Base-by-base conservation (phyloP, 1,284 basidiomycete species). In the Taiwanofungus camphoratus region DNA sequence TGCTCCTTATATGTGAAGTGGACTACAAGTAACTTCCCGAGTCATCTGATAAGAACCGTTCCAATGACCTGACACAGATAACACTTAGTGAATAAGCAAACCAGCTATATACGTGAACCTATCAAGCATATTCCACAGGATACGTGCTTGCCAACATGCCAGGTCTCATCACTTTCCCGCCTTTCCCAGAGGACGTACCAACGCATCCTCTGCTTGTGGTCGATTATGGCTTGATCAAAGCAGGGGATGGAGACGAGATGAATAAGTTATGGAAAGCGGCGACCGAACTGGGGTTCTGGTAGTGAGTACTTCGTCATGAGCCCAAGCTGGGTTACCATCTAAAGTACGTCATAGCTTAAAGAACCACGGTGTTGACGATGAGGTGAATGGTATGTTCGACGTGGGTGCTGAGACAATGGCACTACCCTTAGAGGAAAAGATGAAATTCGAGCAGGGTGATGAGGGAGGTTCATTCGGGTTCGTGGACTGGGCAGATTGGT, bases 371-470 rank as follows among this genome's bases (percentile, higher is more conserved):
- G 67, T 64, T 9, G 69, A 73, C 15, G 57, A 69, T 9, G 66
- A 72, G 43, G 74, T 70, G 1, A 60, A 68, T 31, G 59, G 53
- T 1, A 79, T 82, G 76, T 83, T 81, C 43, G 68, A 70, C 2
- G 68, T 81, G 59, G 78, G 76, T 3, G 63, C 63, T 4, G 70
- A 73, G 46, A 75, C 71, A 0, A 74, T 83, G 68, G 62, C 63
- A 2, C 60, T 83, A 0, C 75, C 81, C 0, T 41, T 75, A n/a
- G 73, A 76, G 26, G 79, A 83, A 53, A 78, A 79, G 56, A 59
- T 80, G 64, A 67, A 69, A 40, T 82, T 66, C 50, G 79, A 81
- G 51, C 77, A 82, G 56, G 80, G 82, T 1, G 74, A 82, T 49
- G 61, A 59, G 1, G 81, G 81, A 0, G 60, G 60, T 43, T 80